phyloP scores from a whole-genome alignment of 495 filamentous ascomycete genomes.

The Cercophora samala region DNA sequence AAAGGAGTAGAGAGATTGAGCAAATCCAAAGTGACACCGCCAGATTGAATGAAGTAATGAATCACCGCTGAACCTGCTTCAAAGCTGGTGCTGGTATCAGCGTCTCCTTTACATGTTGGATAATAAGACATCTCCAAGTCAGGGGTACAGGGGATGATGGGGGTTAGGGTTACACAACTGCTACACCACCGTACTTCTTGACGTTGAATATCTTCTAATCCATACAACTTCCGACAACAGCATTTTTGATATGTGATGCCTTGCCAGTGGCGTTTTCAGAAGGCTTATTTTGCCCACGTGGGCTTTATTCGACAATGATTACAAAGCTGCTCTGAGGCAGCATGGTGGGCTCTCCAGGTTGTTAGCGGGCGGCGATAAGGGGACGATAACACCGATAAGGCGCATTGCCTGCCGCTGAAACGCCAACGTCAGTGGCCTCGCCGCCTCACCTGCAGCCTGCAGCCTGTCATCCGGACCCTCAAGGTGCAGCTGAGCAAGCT shows the following conservation, averaged over 20 bases:
- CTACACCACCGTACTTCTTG: background rate
- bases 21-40: background rate
- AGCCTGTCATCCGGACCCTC: background rate
- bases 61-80: background rate
- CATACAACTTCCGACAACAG: background rate
- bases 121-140: too few relatives aligned
- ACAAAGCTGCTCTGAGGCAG: background rate
- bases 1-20: background rate
- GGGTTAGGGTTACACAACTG: too few relatives aligned
- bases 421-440: background rate
- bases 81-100: background rate
- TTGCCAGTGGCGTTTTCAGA: background rate
- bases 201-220: background rate
- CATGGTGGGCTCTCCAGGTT: background rate
- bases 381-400: background rate
- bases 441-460: constrained; percentile 3
- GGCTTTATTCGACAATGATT: background rate
- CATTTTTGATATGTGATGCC: background rate
- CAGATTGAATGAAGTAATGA: background rate
- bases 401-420: constrained; percentile 16
- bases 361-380: background rate
- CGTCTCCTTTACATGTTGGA: too few relatives aligned
- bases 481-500: background rate
- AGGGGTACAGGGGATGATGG: too few relatives aligned
- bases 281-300: background rate